These are phyloP conservation scores for Rehmannia glutinosa DNA, from an alignment of 257 asterid species.

Conservation along the genomic window DNA sequence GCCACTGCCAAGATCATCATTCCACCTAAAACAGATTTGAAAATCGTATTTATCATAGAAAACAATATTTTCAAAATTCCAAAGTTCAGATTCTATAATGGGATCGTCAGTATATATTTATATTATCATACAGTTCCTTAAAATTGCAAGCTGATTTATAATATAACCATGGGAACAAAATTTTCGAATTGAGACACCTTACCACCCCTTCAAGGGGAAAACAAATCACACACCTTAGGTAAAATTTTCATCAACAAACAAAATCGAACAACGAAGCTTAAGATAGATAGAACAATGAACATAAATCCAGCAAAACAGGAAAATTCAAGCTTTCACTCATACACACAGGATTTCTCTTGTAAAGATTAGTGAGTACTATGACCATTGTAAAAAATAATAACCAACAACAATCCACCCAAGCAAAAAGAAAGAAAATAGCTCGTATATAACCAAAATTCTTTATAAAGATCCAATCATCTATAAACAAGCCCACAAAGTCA, in stretches of 20 bases:
- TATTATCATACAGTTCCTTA: not conserved
- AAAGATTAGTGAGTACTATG: not conserved
- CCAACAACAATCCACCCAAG: not conserved
- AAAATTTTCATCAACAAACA: not conserved
- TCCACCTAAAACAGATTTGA: not conserved
- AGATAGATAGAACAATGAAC: not conserved
- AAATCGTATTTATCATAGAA: not conserved
- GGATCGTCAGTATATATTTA: not conserved
- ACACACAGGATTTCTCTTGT: constrained; percentile 1
- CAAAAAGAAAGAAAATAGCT: not conserved
- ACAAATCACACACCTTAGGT: not conserved
- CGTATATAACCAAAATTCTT: not conserved
- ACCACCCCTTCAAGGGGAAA: not conserved
- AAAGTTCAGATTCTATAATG: not conserved
- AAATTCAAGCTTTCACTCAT: not conserved
- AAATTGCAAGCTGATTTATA: not conserved
- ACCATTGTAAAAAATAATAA: no score
- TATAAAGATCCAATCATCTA: constrained; percentile 3
- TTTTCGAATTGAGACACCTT: no score
- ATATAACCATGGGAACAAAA: no score
- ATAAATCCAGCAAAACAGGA: constrained; percentile 1
- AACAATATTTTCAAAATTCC: not conserved
- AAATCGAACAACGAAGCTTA: not conserved
- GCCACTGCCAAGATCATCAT: constrained; percentile 6
- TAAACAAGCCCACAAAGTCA: not conserved